Base-by-base conservation (phyloP, 495 filamentous ascomycete genomes). In the Parathielavia appendiculata region DNA sequence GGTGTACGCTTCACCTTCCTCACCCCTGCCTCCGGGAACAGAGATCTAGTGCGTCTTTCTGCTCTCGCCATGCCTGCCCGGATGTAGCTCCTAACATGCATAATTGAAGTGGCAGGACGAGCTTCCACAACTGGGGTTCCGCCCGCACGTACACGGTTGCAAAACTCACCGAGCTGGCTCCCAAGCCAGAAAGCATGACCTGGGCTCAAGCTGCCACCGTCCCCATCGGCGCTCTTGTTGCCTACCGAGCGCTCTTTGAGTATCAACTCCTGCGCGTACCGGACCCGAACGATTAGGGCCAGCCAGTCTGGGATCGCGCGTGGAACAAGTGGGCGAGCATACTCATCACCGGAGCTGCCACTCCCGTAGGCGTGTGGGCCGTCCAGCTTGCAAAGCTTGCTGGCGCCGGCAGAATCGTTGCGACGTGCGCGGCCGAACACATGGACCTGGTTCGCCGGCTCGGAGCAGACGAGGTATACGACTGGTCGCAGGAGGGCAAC, bases 161-260 rank as follows among this genome's bases (percentile, higher is more conserved):
- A 0, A 65, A 60, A 9, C 77, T 80, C 51, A 59, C 65, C 3
- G 81, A 86, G 66, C 51, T 86, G 46, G 75, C 78, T 4, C 50
- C 63, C 16, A 80, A 78, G 62, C 80, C 82, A 9, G 59, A 58
- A 22, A 76, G 71, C 55, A 67, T 84, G 44, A 67, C 59, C 10
- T 77, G 76, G 53, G 74, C 70, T 12, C 74, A 83, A 48, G 78
- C 77, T 16, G 80, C 80, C 4, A 71, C 77, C 0, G 73, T 83
- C 19, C 82, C 84, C 0, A 59, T 84, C 49, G 75, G 76, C 1
- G 79, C 73, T 14, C 60, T 81, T 46, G 83, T 79, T 45, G 83
- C 81, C 5, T 85, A 76, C 76, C 80, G 85, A 58, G 81, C 78
- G 9, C 70, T 86, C n/a, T 85, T 86, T 61, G 69, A 65, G 14